Evolutionary conservation across 192 early-diverging fungal species (phyloP).

Genomic region (Pecoramyces ruminantium): DNA sequence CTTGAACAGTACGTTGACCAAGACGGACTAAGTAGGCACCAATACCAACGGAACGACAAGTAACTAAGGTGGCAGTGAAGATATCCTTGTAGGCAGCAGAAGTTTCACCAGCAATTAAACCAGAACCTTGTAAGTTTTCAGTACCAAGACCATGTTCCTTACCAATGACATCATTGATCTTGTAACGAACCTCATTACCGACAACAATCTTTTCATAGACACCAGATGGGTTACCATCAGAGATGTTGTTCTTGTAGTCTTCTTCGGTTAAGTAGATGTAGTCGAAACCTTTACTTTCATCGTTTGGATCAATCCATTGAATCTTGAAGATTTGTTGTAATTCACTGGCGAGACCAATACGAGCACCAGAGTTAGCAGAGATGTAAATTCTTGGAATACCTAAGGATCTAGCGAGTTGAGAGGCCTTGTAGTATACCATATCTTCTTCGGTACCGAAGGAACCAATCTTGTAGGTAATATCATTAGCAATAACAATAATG

Average conservation of each 20-base stretch:
- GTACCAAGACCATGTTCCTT: conserved; percentile 76
- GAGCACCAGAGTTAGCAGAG: conserved; percentile 95
- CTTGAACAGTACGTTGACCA: conserved; percentile 92
- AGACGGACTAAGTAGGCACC: conserved; percentile 96
- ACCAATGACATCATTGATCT: conserved; percentile 78
- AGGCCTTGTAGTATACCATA: conserved; percentile 77
- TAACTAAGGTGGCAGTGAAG: conserved; percentile 91
- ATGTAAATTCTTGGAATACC: conserved; percentile 89
- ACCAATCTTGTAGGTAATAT: conserved; percentile 93
- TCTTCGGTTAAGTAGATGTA: conserved; percentile 76
- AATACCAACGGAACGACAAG: conserved; percentile 95
- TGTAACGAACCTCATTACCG: conserved; percentile 58
- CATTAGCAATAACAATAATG: conserved; percentile 92
- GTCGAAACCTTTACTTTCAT: conserved; percentile 77
- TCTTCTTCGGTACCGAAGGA: conserved; percentile 94
- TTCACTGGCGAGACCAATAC: conserved; percentile 94
- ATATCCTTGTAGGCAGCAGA: conserved; percentile 92
- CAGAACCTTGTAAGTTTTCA: conserved; percentile 90
- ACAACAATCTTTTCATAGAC: conserved; percentile 16
- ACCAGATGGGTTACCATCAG: conserved; percentile 17
- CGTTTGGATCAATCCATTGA: conserved; percentile 63
- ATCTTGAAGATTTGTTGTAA: conserved; percentile 68
- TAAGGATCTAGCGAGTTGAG: conserved; percentile 58
- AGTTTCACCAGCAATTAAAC: conserved; percentile 94
- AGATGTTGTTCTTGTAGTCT: conserved; percentile 42